Percentiles rank a stretch among this genome's conserved stretches.
Conservation (phyloP, 2,329 filamentous ascomycete species). For the Aspergillus carbonarius region DNA sequence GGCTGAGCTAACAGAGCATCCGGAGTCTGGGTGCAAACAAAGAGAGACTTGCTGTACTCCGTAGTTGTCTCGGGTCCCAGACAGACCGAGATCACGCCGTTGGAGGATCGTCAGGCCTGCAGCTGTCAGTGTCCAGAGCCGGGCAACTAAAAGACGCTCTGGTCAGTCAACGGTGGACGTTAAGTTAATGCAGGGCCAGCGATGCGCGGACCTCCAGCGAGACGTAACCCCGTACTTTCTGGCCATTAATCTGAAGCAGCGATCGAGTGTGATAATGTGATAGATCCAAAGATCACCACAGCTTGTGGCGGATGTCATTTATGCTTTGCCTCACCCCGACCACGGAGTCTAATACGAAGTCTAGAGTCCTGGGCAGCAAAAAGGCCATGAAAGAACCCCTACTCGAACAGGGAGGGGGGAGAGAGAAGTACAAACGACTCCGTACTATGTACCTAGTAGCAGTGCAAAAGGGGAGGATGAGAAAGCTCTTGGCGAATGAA, state of each 20-base stretch:
- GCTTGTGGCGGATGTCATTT: not conserved
- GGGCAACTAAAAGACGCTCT: not conserved
- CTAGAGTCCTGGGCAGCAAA: not conserved
- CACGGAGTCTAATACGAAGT: not conserved
- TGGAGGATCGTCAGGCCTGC: slow-evolving; percentile 14
- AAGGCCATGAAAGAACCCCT: not conserved
- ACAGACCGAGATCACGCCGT: slow-evolving; percentile 8
- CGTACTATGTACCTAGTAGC: too few species aligned
- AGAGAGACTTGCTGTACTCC: too few species aligned
- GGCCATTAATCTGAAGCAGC: slow-evolving; percentile 12
- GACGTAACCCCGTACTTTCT: not conserved
- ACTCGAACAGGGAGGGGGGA: not conserved
- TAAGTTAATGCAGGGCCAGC: slow-evolving; percentile 7
- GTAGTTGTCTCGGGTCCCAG: not conserved
- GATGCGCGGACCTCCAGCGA: not conserved
- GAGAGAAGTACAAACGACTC: not conserved
- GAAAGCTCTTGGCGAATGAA: too few species aligned
- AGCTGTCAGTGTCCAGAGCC: slow-evolving; percentile 12
- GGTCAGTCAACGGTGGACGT: slow-evolving; percentile 1
- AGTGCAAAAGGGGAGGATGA: too few species aligned
- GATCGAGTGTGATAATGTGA: slow-evolving; percentile 20
- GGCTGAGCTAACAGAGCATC: not conserved
- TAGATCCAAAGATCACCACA: slow-evolving; percentile 6
- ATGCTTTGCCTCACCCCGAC: not conserved
- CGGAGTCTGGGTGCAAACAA: not conserved